Evolutionary conservation across 345 rosid genomes (phyloP).

Genomic region (Geranium brycei): DNA sequence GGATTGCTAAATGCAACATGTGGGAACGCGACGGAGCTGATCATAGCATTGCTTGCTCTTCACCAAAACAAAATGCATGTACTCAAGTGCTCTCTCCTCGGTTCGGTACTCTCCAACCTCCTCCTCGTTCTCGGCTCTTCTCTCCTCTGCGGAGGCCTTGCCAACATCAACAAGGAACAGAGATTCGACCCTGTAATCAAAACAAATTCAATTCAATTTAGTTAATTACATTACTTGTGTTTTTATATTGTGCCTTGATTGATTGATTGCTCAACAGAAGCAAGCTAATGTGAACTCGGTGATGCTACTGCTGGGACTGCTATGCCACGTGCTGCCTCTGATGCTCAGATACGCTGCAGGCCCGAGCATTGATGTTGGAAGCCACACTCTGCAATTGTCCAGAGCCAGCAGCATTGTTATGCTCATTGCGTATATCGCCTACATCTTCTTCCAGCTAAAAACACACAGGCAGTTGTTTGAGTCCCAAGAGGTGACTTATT

Average conservation of each 20-base stretch:
- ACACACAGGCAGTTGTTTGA: conserved; percentile 55
- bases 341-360: conserved; percentile 26
- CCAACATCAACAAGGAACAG: conserved; percentile 64
- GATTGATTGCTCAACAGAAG: conserved; percentile 33
- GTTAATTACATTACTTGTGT: not conserved
- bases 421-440: conserved; percentile 65
- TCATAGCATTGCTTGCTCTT: conserved; percentile 81
- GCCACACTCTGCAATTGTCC: conserved; percentile 41
- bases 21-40: conserved; percentile 88
- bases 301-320: conserved; percentile 53
- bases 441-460: conserved; percentile 74
- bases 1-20: conserved; percentile 92
- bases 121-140: conserved; percentile 81
- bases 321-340: conserved; percentile 72
- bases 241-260: not conserved
- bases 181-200: conserved; percentile 56
- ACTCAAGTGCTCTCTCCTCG: conserved; percentile 69
- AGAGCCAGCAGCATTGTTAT: conserved; percentile 76
- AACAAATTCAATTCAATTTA: too few species aligned
- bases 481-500: conserved; percentile 34
- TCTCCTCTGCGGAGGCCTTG: conserved; percentile 73
- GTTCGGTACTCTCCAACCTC: conserved; percentile 82
- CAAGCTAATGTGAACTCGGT: conserved; percentile 76
- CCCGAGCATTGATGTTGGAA: conserved; percentile 16
- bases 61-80: conserved; percentile 53